Evolutionary conservation across 768 basidiomycete genomes (phyloP), one percentile per base, ranked within the genome.

Genomic region (Dacryopinax primogenitus): DNA sequence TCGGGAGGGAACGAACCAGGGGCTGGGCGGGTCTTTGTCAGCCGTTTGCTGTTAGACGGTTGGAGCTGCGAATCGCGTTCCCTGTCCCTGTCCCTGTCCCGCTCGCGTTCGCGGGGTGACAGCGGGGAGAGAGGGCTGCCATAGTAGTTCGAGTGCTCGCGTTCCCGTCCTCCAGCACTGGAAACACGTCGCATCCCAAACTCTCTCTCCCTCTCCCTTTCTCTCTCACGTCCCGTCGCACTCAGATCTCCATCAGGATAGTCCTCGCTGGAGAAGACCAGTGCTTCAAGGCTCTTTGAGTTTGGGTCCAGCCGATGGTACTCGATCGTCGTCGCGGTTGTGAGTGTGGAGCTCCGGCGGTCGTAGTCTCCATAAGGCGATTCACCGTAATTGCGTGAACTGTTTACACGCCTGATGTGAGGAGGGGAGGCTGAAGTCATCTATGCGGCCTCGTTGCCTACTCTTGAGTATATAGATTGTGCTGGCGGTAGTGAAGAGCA

Each of bases 191-290:
- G 23, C 51, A 58, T 58, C 23, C 51, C 13, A 11, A 9, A 6
- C 13, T 58, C 51, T 26, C 51, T 26, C 13, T 58, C 51, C 51
- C 51, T 58, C 9, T 58, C 51, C 4, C 51, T 11, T 7, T 58
- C 51, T 11, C 51, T 23, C 11, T 58, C 26, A 30, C 51, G 41
- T n/a, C 36, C 9, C 11, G 36, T 47, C 45, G n/a, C 13, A 30
- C 26, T 58, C 9, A 21, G 4, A 21, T 58, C 51, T 3, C 4
- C 13, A 30, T 58, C 51, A 3, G 51, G 51, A 30, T 58, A 58
- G 26, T 58, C 51, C 51, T 58, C 51, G 51, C 51, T 58, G 51
- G 51, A 58, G 51, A 58, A 58, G 11, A 58, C 51, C 26, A 58
- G 51, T 7, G 51, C 51, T 18, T 58, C 51, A 4, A 58, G 51